Base-by-base conservation (phyloP, 768 basidiomycete species). In the Cystofilobasidium ferigula region DNA sequence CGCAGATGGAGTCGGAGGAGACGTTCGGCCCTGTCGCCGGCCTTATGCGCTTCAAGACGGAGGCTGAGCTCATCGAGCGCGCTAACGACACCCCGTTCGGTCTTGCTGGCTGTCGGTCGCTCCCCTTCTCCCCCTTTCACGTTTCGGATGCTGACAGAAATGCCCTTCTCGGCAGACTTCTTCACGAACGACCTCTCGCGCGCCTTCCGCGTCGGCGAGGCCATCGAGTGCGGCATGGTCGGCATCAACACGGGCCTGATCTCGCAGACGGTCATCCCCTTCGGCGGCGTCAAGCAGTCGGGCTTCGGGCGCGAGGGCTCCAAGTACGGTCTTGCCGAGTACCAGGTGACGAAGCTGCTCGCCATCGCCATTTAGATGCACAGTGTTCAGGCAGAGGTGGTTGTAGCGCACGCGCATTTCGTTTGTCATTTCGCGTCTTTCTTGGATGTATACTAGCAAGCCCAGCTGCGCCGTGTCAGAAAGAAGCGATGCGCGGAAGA, bases 181-280 rank as follows among this genome's bases (percentile, higher is more conserved):
- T 99, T 85, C 80, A 82, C 84, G 40, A 77, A 83, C 43, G 94
- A 98, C 73, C 80, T 95, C 7, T 88, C 89, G 3, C 78, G 93
- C 43, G 86, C 89, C 48, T 97, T 89, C 88, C 82, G 94, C 47
- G 92, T 99, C 22, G 90, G 93, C 20, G 95, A 95, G 79, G 86
- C 81, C 70, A 79, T 98, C 34, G 90, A 99, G 76, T 90, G 93
- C 8, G 94, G 93, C 6, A 97, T 86, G 85, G 89, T 93, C 28
- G 89, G 88, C 36, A 62, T 82, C 57, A 92, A 92, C 76, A 88
- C 88, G 0, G 87, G 87, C 3, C 59, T 85, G 63, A 83, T 94
- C 72, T 87, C 85, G 64, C 84, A 86, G 74, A 86, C 86, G 32
- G 79, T 79, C 18, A 85, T 90, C 78, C 89, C 90, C 24, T 93